Conservation (phyloP, 1,284 basidiomycete genomes). For the Fistulinella cinereoalba region DNA sequence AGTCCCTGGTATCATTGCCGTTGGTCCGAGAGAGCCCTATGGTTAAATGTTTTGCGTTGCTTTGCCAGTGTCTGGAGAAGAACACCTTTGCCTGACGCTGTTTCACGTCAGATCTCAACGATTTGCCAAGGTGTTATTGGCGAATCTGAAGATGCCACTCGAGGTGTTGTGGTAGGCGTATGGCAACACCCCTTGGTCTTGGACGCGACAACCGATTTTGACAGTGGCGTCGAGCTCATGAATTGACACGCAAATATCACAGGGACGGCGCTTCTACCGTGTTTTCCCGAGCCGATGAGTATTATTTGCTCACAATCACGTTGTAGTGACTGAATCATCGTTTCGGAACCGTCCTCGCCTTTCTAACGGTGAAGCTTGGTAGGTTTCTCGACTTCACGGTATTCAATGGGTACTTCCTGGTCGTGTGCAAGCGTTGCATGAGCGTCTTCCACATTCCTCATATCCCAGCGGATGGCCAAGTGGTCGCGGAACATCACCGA, state of each 20-base stretch:
- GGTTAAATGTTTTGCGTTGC: conserved; percentile 6
- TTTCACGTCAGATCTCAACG: conserved; percentile 7
- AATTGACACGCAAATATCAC: conserved; percentile 26
- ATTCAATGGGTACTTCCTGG: conserved; percentile 23
- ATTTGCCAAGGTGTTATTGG: conserved; percentile 21
- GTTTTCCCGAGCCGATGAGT: conserved; percentile 22
- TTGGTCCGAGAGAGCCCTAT: conserved; percentile 16
- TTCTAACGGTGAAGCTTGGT: conserved; percentile 19
- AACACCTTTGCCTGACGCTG: conserved; percentile 1
- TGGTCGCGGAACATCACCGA: conserved; percentile 21
- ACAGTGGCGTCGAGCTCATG: conserved; percentile 24
- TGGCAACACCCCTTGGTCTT: conserved; percentile 26
- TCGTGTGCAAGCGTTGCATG: conserved; percentile 28
- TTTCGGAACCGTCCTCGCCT: not conserved
- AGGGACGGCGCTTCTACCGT: conserved; percentile 25
- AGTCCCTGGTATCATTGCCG: conserved; percentile 16
- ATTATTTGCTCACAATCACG: too few relatives aligned
- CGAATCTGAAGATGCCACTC: conserved; percentile 18
- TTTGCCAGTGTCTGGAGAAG: not conserved
- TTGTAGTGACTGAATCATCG: too few relatives aligned
- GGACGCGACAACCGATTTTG: conserved; percentile 23
- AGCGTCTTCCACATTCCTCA: conserved; percentile 27
- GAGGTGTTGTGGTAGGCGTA: conserved; percentile 22
- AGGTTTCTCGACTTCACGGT: conserved; percentile 24
- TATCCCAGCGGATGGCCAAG: conserved; percentile 21